Percentiles rank a stretch among this genome's conserved stretches.
These are phyloP conservation scores for Thinopyrum elongatum DNA, from an alignment of 176 grass and related monocot species.

Conservation along the genomic window DNA sequence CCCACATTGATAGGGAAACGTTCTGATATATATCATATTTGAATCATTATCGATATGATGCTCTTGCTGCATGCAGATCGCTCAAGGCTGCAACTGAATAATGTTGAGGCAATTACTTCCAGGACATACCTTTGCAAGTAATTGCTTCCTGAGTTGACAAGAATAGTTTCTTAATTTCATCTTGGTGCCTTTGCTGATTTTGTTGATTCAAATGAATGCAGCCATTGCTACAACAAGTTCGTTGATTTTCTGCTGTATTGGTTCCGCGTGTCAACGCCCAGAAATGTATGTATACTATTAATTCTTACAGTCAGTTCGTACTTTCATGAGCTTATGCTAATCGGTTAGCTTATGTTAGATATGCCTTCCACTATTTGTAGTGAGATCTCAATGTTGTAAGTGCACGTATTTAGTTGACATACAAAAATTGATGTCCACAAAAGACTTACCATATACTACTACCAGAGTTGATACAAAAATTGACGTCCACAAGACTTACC, in stretches of 20 bases:
- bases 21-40: not conserved
- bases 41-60: not conserved
- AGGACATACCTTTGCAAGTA: slow-evolving; percentile 85
- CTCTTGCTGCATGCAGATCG: slow-evolving; percentile 65
- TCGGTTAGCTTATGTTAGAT: not conserved
- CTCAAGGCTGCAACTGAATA: slow-evolving; percentile 64
- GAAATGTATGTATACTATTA: slow-evolving; percentile 54
- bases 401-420: not conserved
- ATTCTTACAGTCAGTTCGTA: slow-evolving; percentile 6
- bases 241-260: slow-evolving; percentile 85
- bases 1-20: not conserved
- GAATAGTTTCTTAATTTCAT: slow-evolving; percentile 18
- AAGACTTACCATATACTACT: slow-evolving; percentile 29
- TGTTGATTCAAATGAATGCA: slow-evolving; percentile 61
- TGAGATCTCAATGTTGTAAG: not conserved
- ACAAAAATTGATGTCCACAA: not conserved
- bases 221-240: slow-evolving; percentile 76
- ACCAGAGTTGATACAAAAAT: not conserved
- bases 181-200: slow-evolving; percentile 23
- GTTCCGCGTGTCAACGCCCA: slow-evolving; percentile 65
- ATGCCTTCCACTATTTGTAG: not conserved
- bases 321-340: not conserved
- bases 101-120: slow-evolving; percentile 62
- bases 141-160: slow-evolving; percentile 25
- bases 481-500: slow-evolving; percentile 23